Evolutionary conservation across 371 early-diverging fungal species (phyloP), one percentile per base, ranked within the genome.

Genomic region (Rhizopus sp.): DNA sequence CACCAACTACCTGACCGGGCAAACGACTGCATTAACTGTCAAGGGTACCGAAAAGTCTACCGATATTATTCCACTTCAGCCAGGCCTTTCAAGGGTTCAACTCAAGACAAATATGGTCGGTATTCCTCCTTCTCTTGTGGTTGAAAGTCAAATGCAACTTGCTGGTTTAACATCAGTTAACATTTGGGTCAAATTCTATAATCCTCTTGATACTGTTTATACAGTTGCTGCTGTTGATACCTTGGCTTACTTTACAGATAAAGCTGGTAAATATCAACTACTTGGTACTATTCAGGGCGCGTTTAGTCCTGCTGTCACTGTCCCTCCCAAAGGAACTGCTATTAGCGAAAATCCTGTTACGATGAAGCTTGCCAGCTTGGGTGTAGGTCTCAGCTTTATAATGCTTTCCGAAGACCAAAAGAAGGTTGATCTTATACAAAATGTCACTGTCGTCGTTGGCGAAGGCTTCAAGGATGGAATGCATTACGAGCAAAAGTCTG

Each of bases 131-230:
- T 44, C 49, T 15, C 56, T 73, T 30, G 58, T 72, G 13, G 64
- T 50, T 57, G 59, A 68, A 59, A 58, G 58, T 60, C 55, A 61
- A 50, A 55, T 61, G 55, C 37, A 55, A 41, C 16, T 61, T n/a
- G 46, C 32, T 37, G 62, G 50, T 32, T 37, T 61, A 8, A 33
- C 39, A 33, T 34, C 53, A 46, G 32, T 47, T n/a, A 42, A 55
- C 7, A 61, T 61, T 17, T 60, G 54, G 35, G 73, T 80, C 60
- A 73, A 68, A 53, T 63, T 82, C 57, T 59, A 70, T 44, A 82
- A 82, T 47, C 78, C 78, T 38, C 69, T 82, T 52, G 73, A 80
- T 42, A 70, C 80, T 4, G 60, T 60, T 23, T 69, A 72, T 37
- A 68, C 78, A 55, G 59, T 60, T 29, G 72, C 73, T 53, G 53